These are phyloP conservation scores for Arabidopsis hybrid DNA, from an alignment of 441 rosid species.

Conservation along the genomic window DNA sequence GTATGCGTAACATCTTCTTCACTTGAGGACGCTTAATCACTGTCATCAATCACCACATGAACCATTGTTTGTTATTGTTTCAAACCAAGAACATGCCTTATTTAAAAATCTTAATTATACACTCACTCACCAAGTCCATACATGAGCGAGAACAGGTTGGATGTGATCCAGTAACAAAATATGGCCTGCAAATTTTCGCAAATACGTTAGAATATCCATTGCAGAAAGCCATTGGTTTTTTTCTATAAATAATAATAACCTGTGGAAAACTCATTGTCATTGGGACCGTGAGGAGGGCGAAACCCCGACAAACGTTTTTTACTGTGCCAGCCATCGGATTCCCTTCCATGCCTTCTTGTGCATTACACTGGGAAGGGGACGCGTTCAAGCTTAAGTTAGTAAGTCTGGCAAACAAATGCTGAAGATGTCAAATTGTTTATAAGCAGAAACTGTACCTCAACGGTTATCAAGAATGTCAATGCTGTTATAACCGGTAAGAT, in stretches of 20 bases:
- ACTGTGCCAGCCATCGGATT: constrained; percentile 61
- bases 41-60: constrained; percentile 43
- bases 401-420: not conserved
- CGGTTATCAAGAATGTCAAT: constrained; percentile 69
- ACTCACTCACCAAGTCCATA: constrained; percentile 73
- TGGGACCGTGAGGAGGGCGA: constrained; percentile 73
- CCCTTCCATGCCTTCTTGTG: constrained; percentile 91
- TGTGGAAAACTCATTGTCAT: constrained; percentile 71
- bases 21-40: constrained; percentile 71
- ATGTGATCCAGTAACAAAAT: constrained; percentile 89
- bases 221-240: too few species aligned
- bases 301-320: constrained; percentile 60
- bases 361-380: constrained; percentile 60
- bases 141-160: constrained; percentile 77
- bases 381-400: constrained; percentile 1
- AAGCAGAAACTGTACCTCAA: constrained; percentile 66
- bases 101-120: not conserved
- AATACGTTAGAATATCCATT: constrained; percentile 2
- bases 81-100: constrained; percentile 1
- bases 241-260: constrained; percentile 46
- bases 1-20: constrained; percentile 68
- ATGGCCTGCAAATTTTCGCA: constrained; percentile 64
- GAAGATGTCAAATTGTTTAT: constrained; percentile 10
- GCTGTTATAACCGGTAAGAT: constrained; percentile 76
- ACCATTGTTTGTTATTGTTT: constrained; percentile 11